These are phyloP conservation scores for Osmozyma mogii DNA, from an alignment of 805 yeast genomes.

Conservation along the genomic window DNA sequence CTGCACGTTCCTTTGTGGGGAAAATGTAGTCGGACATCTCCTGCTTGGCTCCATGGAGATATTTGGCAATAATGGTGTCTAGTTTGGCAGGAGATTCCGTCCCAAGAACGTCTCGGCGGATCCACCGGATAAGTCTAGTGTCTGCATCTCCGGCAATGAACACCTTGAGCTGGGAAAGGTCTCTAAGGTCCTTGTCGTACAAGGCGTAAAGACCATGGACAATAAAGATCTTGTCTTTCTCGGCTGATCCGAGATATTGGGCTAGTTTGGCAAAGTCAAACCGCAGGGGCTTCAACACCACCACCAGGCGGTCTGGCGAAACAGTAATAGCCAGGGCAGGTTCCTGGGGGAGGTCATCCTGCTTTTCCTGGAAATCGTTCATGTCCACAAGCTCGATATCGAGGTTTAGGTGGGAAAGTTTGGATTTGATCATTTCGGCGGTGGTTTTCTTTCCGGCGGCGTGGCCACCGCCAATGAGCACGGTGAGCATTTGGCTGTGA, in stretches of 20 bases:
- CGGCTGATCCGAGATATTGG: conserved; percentile 13
- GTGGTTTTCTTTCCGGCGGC: conserved; percentile 46
- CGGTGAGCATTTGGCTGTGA: conserved; percentile 19
- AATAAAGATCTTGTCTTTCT: conserved; percentile 30
- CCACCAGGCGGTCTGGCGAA: conserved; percentile 12
- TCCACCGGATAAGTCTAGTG: conserved; percentile 74
- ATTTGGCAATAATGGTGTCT: conserved; percentile 35
- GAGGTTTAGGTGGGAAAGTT: conserved; percentile 6
- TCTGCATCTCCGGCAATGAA: conserved; percentile 84
- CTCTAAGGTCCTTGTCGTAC: conserved; percentile 49
- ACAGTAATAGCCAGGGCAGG: conserved; percentile 21
- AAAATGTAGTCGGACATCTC: conserved; percentile 61
- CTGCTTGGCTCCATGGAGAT: conserved; percentile 49
- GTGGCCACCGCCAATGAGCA: conserved; percentile 57
- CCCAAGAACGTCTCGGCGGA: conserved; percentile 34
- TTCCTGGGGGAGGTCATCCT: conserved; percentile 2
- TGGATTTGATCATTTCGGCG: conserved; percentile 27
- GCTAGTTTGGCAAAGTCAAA: conserved; percentile 24
- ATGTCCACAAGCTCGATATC: conserved; percentile 37
- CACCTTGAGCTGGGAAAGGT: conserved; percentile 54
- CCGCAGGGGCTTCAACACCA: conserved; percentile 31
- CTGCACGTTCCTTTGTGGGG: conserved; percentile 68
- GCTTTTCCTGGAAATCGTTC: conserved; percentile 25
- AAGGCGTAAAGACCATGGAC: conserved; percentile 79
- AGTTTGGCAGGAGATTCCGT: conserved; percentile 10